phyloP scores from a whole-genome alignment of 2,329 filamentous ascomycete genomes.

The Diaporthe sp. region DNA sequence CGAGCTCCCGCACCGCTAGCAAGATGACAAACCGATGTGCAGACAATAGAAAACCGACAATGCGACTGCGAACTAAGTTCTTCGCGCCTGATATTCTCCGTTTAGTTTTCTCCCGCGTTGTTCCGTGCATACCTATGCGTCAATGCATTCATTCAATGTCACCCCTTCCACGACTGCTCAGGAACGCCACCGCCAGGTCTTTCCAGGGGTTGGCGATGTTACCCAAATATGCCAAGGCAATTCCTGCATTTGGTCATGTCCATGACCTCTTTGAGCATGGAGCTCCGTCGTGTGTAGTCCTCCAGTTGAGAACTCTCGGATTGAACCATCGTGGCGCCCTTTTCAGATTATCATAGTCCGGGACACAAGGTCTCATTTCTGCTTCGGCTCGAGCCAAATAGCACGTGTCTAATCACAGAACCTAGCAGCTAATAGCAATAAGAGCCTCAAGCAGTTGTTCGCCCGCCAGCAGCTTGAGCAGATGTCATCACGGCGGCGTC shows the following conservation, averaged over 20 bases:
- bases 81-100: neutral
- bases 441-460: neutral
- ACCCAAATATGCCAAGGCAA: neutral
- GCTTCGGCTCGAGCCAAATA: neutral
- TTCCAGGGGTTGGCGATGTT: neutral
- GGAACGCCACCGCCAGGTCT: neutral
- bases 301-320: neutral
- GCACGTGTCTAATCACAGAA: neutral
- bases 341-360: neutral
- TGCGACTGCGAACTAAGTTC: neutral
- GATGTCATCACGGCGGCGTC: neutral
- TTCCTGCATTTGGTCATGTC: no score
- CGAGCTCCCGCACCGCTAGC: neutral
- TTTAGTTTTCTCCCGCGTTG: neutral
- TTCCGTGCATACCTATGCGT: neutral
- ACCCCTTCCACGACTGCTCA: neutral
- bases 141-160: neutral
- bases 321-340: neutral
- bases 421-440: neutral
- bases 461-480: neutral
- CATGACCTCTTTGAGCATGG: neutral
- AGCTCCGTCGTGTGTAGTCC: no score
- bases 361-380: neutral
- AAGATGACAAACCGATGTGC: neutral
- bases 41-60: neutral